Base-by-base conservation (phyloP, 306 rosid genomes). In the Dalbergia cultrata region DNA sequence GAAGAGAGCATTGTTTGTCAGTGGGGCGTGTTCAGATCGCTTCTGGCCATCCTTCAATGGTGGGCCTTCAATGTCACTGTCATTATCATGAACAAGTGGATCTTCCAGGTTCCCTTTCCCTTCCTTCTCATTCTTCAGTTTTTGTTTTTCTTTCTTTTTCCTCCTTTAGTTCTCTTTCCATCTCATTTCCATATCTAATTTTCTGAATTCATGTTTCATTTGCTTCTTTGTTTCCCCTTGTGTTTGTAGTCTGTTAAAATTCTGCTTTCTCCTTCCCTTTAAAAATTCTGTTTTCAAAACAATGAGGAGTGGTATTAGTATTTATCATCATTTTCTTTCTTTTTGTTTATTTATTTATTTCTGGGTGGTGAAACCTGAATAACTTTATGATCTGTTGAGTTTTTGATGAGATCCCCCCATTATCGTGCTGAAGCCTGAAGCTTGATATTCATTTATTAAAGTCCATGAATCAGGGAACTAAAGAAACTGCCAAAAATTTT, bases 81-180 rank as follows among this genome's bases (percentile, higher is more conserved):
- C 1, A 92, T 95, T 72, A 92, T 95, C 82, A 88, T 95, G 80
- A 95, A 95, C 93, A 95, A 95, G 85, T 95, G 98, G 98, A 95
- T 95, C 97, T 95, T 95, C 74, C 98, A 92, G 98, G 98, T 95
- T 70, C 4, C 14, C 17, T 56, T 33, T n/a, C 44, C 7, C 10
- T 5, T 14, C 8, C 17, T 7, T 17, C 31, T 2, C 7, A 9
- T 8, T 7, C 2, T 39, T 18, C 0, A 0, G 9, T 35, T 26
- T 7, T 53, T 9, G 7, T 17, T 2, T 54, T 0, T 54, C 3
- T 16, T 44, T 67, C 66, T 66, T 1, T 26, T 26, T 26, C 31
- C 31, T 26, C 31, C 31, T 12, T 35, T 33, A 34, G 17, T 16
- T 59, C 8, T 22, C 13, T 52, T 31, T 10, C 17, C 61, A 19